These are phyloP conservation scores for Erodium trifolium DNA, from an alignment of 441 rosid species.

Conservation along the genomic window DNA sequence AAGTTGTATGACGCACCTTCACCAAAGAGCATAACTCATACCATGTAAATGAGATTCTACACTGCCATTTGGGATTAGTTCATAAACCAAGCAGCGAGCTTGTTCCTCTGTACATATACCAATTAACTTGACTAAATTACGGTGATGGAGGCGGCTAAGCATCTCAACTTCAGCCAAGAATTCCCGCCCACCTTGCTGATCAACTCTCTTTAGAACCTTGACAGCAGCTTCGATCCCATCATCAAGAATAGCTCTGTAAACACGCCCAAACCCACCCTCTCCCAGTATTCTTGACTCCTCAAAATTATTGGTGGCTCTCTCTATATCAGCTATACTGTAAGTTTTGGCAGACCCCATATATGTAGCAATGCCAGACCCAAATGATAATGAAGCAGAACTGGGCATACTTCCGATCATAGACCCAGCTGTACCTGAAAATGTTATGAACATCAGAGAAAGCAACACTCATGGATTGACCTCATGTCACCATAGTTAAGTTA, in stretches of 20 bases:
- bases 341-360: constrained; percentile 85
- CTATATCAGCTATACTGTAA: constrained; percentile 58
- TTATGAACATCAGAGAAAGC: not conserved
- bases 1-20: not conserved
- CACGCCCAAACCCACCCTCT: constrained; percentile 92
- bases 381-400: constrained; percentile 68
- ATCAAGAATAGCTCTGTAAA: constrained; percentile 69
- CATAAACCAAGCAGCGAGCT: constrained; percentile 76
- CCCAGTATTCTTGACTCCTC: constrained; percentile 65
- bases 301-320: constrained; percentile 67
- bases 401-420: constrained; percentile 56
- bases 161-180: constrained; percentile 94
- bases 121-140: constrained; percentile 81
- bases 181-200: constrained; percentile 84
- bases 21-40: constrained; percentile 21
- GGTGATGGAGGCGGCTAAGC: constrained; percentile 96
- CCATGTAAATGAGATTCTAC: constrained; percentile 96
- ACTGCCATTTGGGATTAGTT: constrained; percentile 92
- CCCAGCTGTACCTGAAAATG: constrained; percentile 49
- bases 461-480: no score
- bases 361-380: constrained; percentile 74
- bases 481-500: no score
- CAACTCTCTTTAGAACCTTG: constrained; percentile 86
- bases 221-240: constrained; percentile 85
- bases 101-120: constrained; percentile 93